phyloP scores from a whole-genome alignment of 495 filamentous ascomycete genomes.

The Glonium stellatum region DNA sequence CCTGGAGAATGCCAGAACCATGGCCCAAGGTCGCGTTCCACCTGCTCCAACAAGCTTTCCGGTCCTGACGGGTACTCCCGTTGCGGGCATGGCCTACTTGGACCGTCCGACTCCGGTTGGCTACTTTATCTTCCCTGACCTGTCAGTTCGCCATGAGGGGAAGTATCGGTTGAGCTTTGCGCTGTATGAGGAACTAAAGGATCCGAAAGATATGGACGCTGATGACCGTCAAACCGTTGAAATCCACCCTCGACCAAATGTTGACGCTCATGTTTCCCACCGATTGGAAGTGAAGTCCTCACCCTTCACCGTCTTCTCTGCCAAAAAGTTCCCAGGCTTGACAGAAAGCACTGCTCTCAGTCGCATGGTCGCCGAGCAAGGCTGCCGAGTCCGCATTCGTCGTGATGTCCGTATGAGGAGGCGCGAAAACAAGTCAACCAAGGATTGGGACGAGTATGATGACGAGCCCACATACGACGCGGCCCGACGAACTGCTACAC shows the following conservation, averaged over 20 bases:
- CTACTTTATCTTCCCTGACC: slow-evolving; percentile 96
- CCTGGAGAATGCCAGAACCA: slow-evolving; percentile 76
- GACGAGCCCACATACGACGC: slow-evolving; percentile 55
- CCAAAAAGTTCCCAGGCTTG: slow-evolving; percentile 97
- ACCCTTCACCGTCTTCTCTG: slow-evolving; percentile 86
- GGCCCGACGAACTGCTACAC: slow-evolving; percentile 50
- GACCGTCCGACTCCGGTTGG: slow-evolving; percentile 86
- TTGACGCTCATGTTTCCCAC: slow-evolving; percentile 45
- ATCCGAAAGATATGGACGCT: slow-evolving; percentile 57
- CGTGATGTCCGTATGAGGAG: slow-evolving; percentile 96
- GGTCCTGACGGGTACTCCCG: slow-evolving; percentile 89
- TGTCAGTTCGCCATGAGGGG: slow-evolving; percentile 94
- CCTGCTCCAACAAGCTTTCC: slow-evolving; percentile 60
- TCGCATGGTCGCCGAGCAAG: slow-evolving; percentile 89
- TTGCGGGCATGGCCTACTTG: slow-evolving; percentile 93
- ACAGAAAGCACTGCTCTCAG: slow-evolving; percentile 85
- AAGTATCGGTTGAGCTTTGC: slow-evolving; percentile 84
- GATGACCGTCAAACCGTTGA: slow-evolving; percentile 35
- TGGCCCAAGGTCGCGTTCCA: slow-evolving; percentile 73
- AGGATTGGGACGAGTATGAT: slow-evolving; percentile 55
- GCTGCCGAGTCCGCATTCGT: slow-evolving; percentile 91
- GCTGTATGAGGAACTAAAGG: slow-evolving; percentile 88
- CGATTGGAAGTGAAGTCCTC: slow-evolving; percentile 86
- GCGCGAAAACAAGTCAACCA: slow-evolving; percentile 60
- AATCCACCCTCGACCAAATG: slow-evolving; percentile 30